Evolutionary conservation across 108 stramenopile genomes (phyloP), one percentile per base, ranked within the genome.

Genomic region (Nannochloropsis salina): DNA sequence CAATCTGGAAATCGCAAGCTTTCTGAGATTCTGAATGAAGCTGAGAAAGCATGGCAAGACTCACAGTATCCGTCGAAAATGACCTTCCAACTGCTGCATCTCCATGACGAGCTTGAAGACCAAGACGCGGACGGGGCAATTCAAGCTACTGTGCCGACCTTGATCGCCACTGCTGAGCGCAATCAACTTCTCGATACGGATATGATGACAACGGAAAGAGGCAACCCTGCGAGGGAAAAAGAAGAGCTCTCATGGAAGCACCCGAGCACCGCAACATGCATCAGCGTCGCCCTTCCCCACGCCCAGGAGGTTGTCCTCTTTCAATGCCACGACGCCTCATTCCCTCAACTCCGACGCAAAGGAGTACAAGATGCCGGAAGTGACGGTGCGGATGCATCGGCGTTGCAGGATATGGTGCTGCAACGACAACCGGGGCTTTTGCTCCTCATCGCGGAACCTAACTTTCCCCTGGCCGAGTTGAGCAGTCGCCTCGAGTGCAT

Each of bases 221-320:
- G n/a, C 15, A n/a, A 6, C 2, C 20, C 15, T n/a, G 61, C 15
- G 15, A 74, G 61, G n/a, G 61, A 74, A 8, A n/a, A 74, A 8
- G 61, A n/a, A 74, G 61, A 74, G 61, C 8, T 74, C 61, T 8
- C 61, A 3, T 8, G 15, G 61, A n/a, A 74, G 20, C 20, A 74
- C 61, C 61, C 61, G 20, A 74, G 20, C 61, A 74, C 61, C n/a
- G 61, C 61, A 15, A 74, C 61, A n/a, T 74, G 61, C 61, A 74
- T 74, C 4, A 74, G 61, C 61, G 61, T 74, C 61, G 61, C 20
- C 20, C 20, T 74, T n/a, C 61, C 6, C 61, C 3, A 74, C n/a
- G 61, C n/a, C 61, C 20, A 74, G n/a, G 61, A 74, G n/a, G n/a
- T 74, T 74, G 61, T 74, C 20, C 61, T 74, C 61, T 74, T 74